These are phyloP conservation scores for Mycena rosella DNA, from an alignment of 768 basidiomycete genomes.

Conservation along the genomic window DNA sequence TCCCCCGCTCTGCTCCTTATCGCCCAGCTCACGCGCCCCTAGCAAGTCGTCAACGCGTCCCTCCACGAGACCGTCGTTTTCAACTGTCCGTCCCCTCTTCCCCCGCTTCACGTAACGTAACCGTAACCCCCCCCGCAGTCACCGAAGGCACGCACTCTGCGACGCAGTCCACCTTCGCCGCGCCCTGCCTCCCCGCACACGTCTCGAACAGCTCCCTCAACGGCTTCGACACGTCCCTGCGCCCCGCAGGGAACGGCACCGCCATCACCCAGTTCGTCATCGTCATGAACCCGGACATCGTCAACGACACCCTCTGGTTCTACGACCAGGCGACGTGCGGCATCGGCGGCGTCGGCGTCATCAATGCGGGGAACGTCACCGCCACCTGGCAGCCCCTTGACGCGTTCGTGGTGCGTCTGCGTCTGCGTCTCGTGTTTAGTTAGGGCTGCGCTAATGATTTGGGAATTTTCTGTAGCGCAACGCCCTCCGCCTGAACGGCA, in stretches of 20 bases:
- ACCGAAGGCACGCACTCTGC: slow-evolving; percentile 66
- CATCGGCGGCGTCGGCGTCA: slow-evolving; percentile 70
- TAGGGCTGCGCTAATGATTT: background rate
- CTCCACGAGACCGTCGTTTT: slow-evolving; percentile 66
- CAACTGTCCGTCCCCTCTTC: slow-evolving; percentile 59
- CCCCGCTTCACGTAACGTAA: no score
- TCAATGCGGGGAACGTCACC: slow-evolving; percentile 65
- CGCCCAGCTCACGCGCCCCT: background rate
- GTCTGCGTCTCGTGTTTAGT: slow-evolving; percentile 8
- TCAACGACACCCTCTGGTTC: slow-evolving; percentile 67
- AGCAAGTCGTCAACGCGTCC: slow-evolving; percentile 55
- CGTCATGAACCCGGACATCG: slow-evolving; percentile 56
- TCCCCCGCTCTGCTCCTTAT: background rate
- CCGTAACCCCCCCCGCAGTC: no score
- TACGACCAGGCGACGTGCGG: slow-evolving; percentile 69
- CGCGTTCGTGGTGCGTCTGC: slow-evolving; percentile 60
- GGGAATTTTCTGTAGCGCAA: slow-evolving; percentile 60
- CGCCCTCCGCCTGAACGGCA: slow-evolving; percentile 69
- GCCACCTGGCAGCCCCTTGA: slow-evolving; percentile 52
- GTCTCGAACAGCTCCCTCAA: slow-evolving; percentile 62
- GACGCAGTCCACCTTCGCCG: slow-evolving; percentile 67
- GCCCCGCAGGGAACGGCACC: slow-evolving; percentile 61
- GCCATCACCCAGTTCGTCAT: slow-evolving; percentile 60
- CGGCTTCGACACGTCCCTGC: slow-evolving; percentile 69
- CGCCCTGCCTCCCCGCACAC: slow-evolving; percentile 67